Conservation (phyloP, 306 rosid species). For the Amphicarpaea edgeworthii region DNA sequence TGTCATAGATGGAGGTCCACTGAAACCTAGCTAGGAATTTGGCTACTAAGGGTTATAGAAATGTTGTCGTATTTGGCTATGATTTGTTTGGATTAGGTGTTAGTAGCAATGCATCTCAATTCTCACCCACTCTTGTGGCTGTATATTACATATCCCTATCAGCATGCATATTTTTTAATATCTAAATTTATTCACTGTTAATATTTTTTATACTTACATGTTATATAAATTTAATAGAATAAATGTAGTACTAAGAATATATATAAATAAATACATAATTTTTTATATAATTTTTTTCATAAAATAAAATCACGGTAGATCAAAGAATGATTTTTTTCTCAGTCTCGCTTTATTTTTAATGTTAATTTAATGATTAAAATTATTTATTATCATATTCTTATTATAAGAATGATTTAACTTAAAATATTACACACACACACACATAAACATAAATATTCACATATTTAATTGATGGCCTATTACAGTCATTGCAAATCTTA, state of each 20-base stretch:
- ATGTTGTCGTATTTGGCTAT: not conserved
- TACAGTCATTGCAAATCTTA: no score
- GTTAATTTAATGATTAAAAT: no score
- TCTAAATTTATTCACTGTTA: not conserved
- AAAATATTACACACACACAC: no score
- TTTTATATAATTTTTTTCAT: not conserved
- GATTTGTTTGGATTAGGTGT: slow-evolving; percentile 9
- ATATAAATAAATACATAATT: not conserved
- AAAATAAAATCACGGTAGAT: not conserved
- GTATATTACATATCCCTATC: not conserved
- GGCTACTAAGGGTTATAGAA: not conserved
- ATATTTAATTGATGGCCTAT: no score
- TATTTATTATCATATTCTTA: no score
- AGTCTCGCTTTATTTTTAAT: no score
- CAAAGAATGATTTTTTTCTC: no score
- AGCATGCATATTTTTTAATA: not conserved
- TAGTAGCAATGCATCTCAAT: not conserved
- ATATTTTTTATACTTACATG: not conserved
- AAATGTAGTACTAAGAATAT: not conserved
- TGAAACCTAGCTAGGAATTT: not conserved
- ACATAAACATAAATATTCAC: no score
- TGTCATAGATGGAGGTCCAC: not conserved
- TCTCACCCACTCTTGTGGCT: slow-evolving; percentile 7
- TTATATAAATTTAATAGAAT: not conserved
- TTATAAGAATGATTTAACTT: no score